phyloP scores from a whole-genome alignment of 2,329 filamentous ascomycete genomes.

The Colletotrichum sp. region DNA sequence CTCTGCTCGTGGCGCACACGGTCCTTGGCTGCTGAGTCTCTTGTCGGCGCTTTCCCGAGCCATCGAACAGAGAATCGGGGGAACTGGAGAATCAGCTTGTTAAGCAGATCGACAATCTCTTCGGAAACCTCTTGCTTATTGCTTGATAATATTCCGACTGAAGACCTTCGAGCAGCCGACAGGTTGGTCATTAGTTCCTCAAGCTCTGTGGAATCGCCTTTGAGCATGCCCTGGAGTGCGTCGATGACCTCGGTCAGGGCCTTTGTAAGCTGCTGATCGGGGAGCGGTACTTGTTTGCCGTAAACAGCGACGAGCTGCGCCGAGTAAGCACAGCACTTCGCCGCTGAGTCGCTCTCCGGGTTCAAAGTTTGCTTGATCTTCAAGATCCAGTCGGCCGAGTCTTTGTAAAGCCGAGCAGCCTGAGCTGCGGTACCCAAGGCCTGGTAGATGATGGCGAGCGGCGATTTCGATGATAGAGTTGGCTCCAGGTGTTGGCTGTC shows the following conservation, averaged over 20 bases:
- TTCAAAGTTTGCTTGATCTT: constrained; percentile 46
- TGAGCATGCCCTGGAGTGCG: constrained; percentile 62
- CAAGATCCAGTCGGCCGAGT: constrained; percentile 61
- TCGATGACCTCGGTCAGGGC: constrained; percentile 55
- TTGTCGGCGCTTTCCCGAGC: constrained; percentile 62
- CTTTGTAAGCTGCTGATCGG: constrained; percentile 40
- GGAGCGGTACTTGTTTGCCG: constrained; percentile 47
- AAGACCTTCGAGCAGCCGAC: constrained; percentile 58
- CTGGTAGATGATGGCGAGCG: constrained; percentile 56
- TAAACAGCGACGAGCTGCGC: constrained; percentile 61
- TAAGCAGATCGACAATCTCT: constrained; percentile 45
- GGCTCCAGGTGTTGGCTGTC: constrained; percentile 36
- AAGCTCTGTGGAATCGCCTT: constrained; percentile 63
- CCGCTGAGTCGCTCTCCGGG: constrained; percentile 47
- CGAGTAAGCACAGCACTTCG: constrained; percentile 55
- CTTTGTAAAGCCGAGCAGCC: constrained; percentile 47
- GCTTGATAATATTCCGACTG: constrained; percentile 49
- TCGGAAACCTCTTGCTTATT: not conserved
- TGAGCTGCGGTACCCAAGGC: constrained; percentile 55
- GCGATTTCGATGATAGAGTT: constrained; percentile 42
- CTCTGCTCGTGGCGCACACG: constrained; percentile 66
- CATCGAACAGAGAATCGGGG: constrained; percentile 66
- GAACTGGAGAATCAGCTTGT: constrained; percentile 61
- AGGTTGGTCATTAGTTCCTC: constrained; percentile 66
- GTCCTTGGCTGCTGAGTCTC: constrained; percentile 59